These are phyloP conservation scores for Plasmodium billcollinsi DNA, from an alignment of 169 alveolate species.

Conservation along the genomic window DNA sequence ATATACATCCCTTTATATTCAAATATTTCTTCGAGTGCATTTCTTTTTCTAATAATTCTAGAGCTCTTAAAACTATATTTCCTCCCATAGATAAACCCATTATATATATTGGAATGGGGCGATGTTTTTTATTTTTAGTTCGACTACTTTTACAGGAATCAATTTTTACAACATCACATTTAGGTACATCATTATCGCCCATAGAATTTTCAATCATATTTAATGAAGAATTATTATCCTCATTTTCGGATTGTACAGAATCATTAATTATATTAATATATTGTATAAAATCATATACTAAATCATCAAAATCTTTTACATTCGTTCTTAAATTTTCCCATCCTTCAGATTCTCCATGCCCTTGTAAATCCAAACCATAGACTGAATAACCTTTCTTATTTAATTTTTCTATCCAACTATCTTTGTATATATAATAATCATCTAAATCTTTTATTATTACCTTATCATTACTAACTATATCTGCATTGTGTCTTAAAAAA, in stretches of 20 bases:
- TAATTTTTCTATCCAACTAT: slow-evolving; percentile 7
- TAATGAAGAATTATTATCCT: no score
- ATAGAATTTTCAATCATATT: neutral
- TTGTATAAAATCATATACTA: slow-evolving; percentile 1
- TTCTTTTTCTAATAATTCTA: slow-evolving; percentile 17
- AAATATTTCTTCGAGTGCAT: neutral
- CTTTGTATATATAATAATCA: slow-evolving; percentile 2
- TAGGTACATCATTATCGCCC: no score
- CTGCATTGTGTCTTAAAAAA: slow-evolving; percentile 74
- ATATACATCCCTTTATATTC: slow-evolving; percentile 20
- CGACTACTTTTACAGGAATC: no score
- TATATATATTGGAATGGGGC: neutral
- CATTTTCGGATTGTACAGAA: neutral
- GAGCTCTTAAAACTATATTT: slow-evolving; percentile 11
- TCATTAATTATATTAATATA: slow-evolving; percentile 2
- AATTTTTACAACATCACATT: no score
- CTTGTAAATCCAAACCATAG: slow-evolving; percentile 13
- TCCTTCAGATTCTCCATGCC: slow-evolving; percentile 7
- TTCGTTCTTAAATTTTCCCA: neutral
- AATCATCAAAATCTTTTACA: slow-evolving; percentile 5
- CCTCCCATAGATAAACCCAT: slow-evolving; percentile 32
- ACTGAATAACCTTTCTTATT: slow-evolving; percentile 3
- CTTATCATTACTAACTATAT: slow-evolving; percentile 13
- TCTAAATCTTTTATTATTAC: slow-evolving; percentile 1
- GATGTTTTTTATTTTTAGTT: no score